These are phyloP conservation scores for Pneumocystis jirovecii DNA, from an alignment of 1,139 yeast species.

Conservation along the genomic window DNA sequence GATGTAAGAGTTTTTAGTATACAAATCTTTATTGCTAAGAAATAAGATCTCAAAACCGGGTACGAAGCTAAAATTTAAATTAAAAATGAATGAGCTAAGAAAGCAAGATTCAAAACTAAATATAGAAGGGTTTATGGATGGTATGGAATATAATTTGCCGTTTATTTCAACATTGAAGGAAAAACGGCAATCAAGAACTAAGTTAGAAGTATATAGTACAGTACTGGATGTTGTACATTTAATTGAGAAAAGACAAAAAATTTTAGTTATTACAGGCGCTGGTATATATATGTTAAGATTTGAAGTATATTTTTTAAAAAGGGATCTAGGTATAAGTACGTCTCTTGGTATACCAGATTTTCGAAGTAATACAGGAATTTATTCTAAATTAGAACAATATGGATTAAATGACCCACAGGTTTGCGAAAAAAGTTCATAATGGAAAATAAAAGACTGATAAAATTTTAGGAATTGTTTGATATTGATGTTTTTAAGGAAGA, in stretches of 20 bases:
- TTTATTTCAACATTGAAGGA: slow-evolving; percentile 35
- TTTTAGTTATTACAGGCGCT: slow-evolving; percentile 83
- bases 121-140: too few species aligned
- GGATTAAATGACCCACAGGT: slow-evolving; percentile 76
- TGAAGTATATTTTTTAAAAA: background rate
- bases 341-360: slow-evolving; percentile 90
- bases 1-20: background rate
- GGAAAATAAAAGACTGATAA: background rate
- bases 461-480: slow-evolving; percentile 56
- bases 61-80: too few species aligned
- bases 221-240: slow-evolving; percentile 46
- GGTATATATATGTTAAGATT: slow-evolving; percentile 29
- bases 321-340: slow-evolving; percentile 45
- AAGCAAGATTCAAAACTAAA: too few species aligned
- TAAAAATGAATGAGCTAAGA: background rate
- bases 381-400: slow-evolving; percentile 48
- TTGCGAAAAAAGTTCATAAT: too few species aligned
- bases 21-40: too few species aligned
- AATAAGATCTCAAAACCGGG: background rate
- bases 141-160: background rate
- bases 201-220: slow-evolving; percentile 39
- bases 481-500: slow-evolving; percentile 56
- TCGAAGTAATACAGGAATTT: slow-evolving; percentile 78
- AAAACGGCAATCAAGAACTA: slow-evolving; percentile 39
- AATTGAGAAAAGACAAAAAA: slow-evolving; percentile 41